Evolutionary conservation across 495 filamentous ascomycete genomes (phyloP).

Genomic region (Ascodesmis nigricans): DNA sequence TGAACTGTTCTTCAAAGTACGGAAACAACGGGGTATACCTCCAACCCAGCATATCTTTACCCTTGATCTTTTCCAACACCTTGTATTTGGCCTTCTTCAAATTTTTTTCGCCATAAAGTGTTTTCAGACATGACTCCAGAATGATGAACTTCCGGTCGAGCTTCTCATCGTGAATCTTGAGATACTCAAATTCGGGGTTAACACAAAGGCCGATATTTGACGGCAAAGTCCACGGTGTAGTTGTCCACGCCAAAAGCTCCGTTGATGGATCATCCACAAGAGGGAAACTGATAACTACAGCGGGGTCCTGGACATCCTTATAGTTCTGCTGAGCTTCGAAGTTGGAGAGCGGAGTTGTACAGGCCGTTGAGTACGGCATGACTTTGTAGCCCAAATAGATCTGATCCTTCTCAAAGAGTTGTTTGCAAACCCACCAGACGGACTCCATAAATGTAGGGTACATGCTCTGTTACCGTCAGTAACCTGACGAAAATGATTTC

Average conservation of each 20-base stretch:
- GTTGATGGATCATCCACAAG: slow-evolving; percentile 54
- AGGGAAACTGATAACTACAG: slow-evolving; percentile 77
- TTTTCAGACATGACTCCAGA: slow-evolving; percentile 61
- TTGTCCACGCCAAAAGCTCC: slow-evolving; percentile 71
- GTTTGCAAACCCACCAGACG: slow-evolving; percentile 91
- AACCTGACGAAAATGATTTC: neutral
- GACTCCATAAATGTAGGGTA: slow-evolving; percentile 89
- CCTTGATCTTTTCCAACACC: slow-evolving; percentile 59
- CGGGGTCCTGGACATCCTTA: slow-evolving; percentile 79
- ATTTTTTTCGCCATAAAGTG: slow-evolving; percentile 61
- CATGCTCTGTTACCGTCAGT: slow-evolving; percentile 54
- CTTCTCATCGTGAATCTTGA: slow-evolving; percentile 70
- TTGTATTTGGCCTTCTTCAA: slow-evolving; percentile 95
- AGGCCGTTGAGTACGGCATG: slow-evolving; percentile 85
- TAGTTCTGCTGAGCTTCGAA: slow-evolving; percentile 91
- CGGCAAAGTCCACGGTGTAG: slow-evolving; percentile 89
- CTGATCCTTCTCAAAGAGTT: slow-evolving; percentile 66
- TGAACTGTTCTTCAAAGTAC: slow-evolving; percentile 88
- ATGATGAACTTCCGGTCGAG: slow-evolving; percentile 73
- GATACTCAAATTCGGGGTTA: slow-evolving; percentile 79
- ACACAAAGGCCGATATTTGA: slow-evolving; percentile 62
- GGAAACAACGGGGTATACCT: slow-evolving; percentile 78
- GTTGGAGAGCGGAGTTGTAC: slow-evolving; percentile 78
- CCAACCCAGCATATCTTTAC: slow-evolving; percentile 77
- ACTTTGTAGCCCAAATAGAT: slow-evolving; percentile 79